These are phyloP conservation scores for Epichloe baconii DNA, from an alignment of 2,329 filamentous ascomycete species.

Conservation along the genomic window DNA sequence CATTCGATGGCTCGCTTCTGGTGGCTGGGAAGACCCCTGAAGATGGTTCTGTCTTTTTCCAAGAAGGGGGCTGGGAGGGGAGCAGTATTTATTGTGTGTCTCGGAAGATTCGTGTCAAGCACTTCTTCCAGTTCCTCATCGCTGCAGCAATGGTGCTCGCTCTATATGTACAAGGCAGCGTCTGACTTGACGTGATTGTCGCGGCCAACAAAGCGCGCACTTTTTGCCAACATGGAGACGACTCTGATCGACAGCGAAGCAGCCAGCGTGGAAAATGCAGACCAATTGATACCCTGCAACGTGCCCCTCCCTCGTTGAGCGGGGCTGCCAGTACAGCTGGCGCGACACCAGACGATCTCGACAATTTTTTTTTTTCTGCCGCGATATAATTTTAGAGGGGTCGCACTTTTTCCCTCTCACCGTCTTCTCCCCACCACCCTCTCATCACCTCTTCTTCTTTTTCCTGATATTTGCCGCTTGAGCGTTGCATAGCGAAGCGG, in stretches of 20 bases:
- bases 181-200: background rate
- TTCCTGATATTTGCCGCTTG: constrained; percentile 6
- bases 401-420: constrained; percentile 7
- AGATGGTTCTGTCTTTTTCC: background rate
- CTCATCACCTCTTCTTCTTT: constrained; percentile 2
- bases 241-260: too few species aligned
- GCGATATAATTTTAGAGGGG: constrained; percentile 6
- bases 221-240: too few species aligned
- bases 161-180: background rate
- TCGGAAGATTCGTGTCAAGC: background rate
- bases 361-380: constrained; percentile 10
- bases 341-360: constrained; percentile 1
- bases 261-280: background rate
- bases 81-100: background rate
- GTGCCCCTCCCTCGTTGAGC: constrained; percentile 4
- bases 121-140: background rate
- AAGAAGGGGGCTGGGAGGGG: background rate
- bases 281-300: background rate
- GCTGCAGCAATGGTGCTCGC: too few species aligned
- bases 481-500: constrained; percentile 6
- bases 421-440: background rate
- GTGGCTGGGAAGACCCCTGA: background rate
- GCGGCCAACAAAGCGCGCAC: background rate
- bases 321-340: constrained; percentile 4
- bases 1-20: background rate